Evolutionary conservation across 2,329 filamentous ascomycete species (phyloP), one percentile per base, ranked within the genome.

Genomic region (Aureobasidium sp.): DNA sequence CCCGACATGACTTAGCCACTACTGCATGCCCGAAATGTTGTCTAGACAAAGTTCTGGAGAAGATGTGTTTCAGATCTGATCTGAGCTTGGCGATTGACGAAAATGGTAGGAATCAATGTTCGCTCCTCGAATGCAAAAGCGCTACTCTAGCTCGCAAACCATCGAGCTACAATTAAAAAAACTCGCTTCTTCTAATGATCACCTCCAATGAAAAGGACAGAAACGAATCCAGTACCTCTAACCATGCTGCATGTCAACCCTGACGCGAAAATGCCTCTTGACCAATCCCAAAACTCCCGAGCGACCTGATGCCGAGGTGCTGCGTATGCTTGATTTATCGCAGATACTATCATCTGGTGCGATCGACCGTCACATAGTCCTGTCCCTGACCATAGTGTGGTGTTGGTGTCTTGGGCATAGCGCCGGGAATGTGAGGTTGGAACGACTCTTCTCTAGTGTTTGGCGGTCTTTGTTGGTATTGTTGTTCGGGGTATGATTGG

Each of bases 351-450:
- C 52, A 56, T 52, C 62, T 27, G 7, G 71, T 70, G 62, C 70
- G 68, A 65, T 73, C 71, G 71, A 73, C 72, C 58, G 72, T 65
- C 63, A 74, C 70, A 66, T 73, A 73, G 65, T 74, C 72, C 68
- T 70, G 52, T 64, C 68, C 70, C 70, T 45, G 47, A 20, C 67
- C 65, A 68, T 60, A 62, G n/a, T 69, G 65, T 66, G 71, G 73
- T 55, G 67, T 65, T 51, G 70, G 69, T 61, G 70, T 70, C 42
- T 68, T 64, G 62, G 70, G 67, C 65, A 70, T 66, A 67, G 70
- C 71, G 69, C 71, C 72, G 69, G 72, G 67, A 62, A 70, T 69
- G 61, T 49, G 67, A 56, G 58, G 62, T 49, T 48, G 34, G 42
- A 56, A 62, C 1, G 60, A 56, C 27, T 57, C 60, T 47, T 53